Evolutionary conservation across 2,329 filamentous ascomycete genomes (phyloP).

Genomic region (Penicillium olsonii): DNA sequence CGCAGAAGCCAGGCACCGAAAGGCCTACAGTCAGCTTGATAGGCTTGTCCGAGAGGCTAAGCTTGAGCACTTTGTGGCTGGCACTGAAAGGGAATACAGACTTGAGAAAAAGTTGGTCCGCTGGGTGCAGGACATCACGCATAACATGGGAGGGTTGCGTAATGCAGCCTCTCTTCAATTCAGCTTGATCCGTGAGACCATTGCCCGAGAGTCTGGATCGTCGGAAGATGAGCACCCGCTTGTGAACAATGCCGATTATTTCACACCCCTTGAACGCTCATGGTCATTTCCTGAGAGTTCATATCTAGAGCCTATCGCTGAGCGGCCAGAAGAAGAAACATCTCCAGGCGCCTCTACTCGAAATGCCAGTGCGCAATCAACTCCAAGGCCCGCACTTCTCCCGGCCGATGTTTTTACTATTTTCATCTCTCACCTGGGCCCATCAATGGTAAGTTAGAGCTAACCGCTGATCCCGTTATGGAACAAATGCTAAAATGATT

Average conservation of each 20-base stretch:
- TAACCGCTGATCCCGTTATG: background rate
- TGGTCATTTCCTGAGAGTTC: constrained; percentile 47
- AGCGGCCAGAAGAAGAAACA: constrained; percentile 59
- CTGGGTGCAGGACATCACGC: constrained; percentile 80
- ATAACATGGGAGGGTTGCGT: constrained; percentile 85
- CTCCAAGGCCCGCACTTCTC: constrained; percentile 22
- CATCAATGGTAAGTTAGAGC: constrained; percentile 69
- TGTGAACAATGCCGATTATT: constrained; percentile 18
- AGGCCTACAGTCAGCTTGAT: constrained; percentile 68
- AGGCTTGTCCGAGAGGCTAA: constrained; percentile 83
- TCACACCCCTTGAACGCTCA: constrained; percentile 26
- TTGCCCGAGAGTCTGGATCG: constrained; percentile 21
- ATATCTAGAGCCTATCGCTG: constrained; percentile 63
- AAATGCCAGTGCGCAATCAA: constrained; percentile 13
- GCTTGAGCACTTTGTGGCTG: constrained; percentile 81
- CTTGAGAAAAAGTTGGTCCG: constrained; percentile 79
- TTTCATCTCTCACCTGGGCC: constrained; percentile 85
- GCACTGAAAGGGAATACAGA: constrained; percentile 75
- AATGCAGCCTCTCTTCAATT: constrained; percentile 92
- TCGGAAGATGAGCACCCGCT: constrained; percentile 19
- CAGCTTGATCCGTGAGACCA: constrained; percentile 69
- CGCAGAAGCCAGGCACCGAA: constrained; percentile 64
- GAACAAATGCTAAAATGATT: constrained; percentile 7
- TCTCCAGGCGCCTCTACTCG: constrained; percentile 11
- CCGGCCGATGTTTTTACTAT: constrained; percentile 86